These are phyloP conservation scores for Lasiodiplodia hormozganensis DNA, from an alignment of 2,329 filamentous ascomycete species.

Conservation along the genomic window DNA sequence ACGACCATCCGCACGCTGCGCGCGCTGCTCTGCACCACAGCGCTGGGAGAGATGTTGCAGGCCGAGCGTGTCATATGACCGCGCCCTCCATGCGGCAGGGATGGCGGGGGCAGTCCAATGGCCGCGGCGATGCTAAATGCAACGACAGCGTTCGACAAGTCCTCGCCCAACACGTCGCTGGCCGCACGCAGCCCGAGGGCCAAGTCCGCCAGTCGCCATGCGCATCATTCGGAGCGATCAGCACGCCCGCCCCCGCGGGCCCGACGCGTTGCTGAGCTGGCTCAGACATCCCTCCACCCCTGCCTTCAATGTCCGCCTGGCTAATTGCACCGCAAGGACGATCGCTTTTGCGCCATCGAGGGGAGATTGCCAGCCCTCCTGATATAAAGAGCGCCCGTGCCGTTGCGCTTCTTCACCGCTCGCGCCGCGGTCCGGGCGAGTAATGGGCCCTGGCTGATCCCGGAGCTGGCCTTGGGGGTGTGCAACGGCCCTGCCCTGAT, in stretches of 20 bases:
- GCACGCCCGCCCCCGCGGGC: conserved; percentile 24
- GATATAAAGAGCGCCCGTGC: conserved; percentile 17
- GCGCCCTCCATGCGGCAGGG: conserved; percentile 37
- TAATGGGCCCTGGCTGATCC: conserved; percentile 14
- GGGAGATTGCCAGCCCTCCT: conserved; percentile 25
- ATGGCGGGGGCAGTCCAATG: conserved; percentile 30
- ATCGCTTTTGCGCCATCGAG: conserved; percentile 27
- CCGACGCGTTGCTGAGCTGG: conserved; percentile 22
- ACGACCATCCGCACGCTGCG: conserved; percentile 15
- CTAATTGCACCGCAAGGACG: conserved; percentile 18
- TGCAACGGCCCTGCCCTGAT: conserved; percentile 18
- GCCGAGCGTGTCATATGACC: conserved; percentile 36
- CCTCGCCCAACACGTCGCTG: conserved; percentile 27
- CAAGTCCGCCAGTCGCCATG: conserved; percentile 26
- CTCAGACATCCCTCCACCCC: neutral
- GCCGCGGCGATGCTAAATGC: conserved; percentile 28
- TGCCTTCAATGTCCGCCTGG: conserved; percentile 6
- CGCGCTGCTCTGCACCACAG: conserved; percentile 8
- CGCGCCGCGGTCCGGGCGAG: conserved; percentile 20
- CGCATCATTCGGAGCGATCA: conserved; percentile 28
- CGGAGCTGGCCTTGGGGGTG: conserved; percentile 1
- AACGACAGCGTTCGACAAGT: conserved; percentile 29
- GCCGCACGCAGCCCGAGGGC: conserved; percentile 17
- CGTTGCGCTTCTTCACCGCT: conserved; percentile 27
- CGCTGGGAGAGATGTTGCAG: conserved; percentile 18